These are phyloP conservation scores for Melaleuca quinquenervia DNA, from an alignment of 345 rosid species.

Conservation along the genomic window DNA sequence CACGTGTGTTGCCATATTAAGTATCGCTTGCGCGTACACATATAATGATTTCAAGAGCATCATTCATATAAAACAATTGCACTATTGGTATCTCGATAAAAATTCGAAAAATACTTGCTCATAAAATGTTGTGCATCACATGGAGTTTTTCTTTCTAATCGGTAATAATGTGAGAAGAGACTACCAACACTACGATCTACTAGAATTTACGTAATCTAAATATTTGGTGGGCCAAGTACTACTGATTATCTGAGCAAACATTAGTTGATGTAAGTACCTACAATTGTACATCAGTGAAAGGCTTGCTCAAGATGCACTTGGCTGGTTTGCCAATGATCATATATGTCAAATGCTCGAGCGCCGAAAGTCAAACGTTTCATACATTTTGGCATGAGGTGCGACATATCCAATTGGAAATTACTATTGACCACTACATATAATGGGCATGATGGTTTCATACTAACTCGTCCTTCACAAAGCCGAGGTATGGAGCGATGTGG, in stretches of 20 bases:
- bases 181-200: background rate
- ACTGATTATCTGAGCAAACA: background rate
- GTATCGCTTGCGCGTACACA: background rate
- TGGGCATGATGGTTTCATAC: background rate
- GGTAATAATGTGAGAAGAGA: background rate
- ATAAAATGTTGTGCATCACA: background rate
- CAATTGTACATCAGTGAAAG: too few relatives aligned
- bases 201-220: background rate
- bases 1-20: background rate
- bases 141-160: background rate
- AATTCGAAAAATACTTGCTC: background rate
- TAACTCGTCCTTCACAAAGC: background rate
- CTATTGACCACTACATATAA: background rate
- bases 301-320: background rate
- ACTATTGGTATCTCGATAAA: background rate
- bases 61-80: background rate
- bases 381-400: background rate
- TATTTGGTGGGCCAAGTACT: background rate
- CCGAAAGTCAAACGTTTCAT: background rate
- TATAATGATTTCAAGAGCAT: background rate
- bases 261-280: background rate
- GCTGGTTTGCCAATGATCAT: background rate
- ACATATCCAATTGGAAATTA: background rate
- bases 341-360: background rate
- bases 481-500: background rate